Base-by-base conservation (phyloP, 2,329 filamentous ascomycete species). In the Chrysoporthe puriensis region DNA sequence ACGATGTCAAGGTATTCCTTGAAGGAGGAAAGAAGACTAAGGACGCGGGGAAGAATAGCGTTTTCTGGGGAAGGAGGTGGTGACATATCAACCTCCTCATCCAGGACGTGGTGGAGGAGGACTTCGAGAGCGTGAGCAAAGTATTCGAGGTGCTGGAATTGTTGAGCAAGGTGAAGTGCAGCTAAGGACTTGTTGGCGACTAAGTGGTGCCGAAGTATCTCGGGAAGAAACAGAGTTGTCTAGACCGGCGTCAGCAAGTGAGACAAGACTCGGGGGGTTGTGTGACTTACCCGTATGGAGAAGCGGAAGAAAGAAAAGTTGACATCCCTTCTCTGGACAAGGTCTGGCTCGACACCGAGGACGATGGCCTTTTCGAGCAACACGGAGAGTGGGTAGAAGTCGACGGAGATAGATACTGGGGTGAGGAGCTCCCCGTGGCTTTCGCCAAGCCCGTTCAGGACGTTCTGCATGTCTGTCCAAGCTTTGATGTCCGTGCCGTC, bases 101-200 rank as follows among this genome's bases (percentile, higher is more conserved):
- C 96, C 1, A 99, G 84, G 4, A 98, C 94, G 71, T 96, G 91
- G 76, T 99, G 96, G 14, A 99, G 84, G 26, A 99, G 84, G 56
- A 99, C 88, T 77, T 99, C 96, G 40, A 99, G 85, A 0, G 92
- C 95, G 76, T 99, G 96, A 0, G 94, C 87, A 76, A 98, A 97
- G 77, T 99, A 99, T 63, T 92, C 91, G 3, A 99, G 84, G 67
- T 92, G 85, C 73, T 94, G 90, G 76, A 97, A 98, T 73, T 94
- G 91, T 73, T 92, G 90, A 8, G 93, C 93, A 16, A 98, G 83
- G 67, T 90, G 89, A 57, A 96, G 85, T 0, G 96, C 96, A 56
- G 93, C 91, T 1, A 90, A 84, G n/a, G 90, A 90, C 75, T 92
- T 91, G 76, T 91, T 91, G 69, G 90, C 86, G 36, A 87, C 85